Conservation (phyloP, 148 eudicot species). For the Fagopyrum homotropicum region DNA sequence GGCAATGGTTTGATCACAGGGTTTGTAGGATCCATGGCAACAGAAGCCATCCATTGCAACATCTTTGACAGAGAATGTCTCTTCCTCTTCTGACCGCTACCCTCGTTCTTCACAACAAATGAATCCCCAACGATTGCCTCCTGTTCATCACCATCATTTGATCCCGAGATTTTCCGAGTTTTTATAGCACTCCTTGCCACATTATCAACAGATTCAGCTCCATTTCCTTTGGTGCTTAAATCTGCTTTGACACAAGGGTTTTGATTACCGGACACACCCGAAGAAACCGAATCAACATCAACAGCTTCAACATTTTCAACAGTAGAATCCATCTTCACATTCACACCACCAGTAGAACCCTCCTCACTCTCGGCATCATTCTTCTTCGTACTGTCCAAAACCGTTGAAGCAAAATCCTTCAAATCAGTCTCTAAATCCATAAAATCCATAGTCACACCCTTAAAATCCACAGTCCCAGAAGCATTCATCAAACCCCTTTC, state of each 20-base stretch:
- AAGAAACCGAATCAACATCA: slow-evolving; percentile 11
- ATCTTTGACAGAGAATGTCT: slow-evolving; percentile 3
- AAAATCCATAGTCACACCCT: slow-evolving; percentile 14
- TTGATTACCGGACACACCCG: slow-evolving; percentile 17
- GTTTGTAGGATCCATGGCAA: slow-evolving; percentile 68
- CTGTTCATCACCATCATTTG: slow-evolving; percentile 17
- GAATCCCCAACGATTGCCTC: slow-evolving; percentile 22
- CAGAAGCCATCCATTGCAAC: slow-evolving; percentile 51
- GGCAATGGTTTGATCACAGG: slow-evolving; percentile 47
- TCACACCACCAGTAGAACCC: slow-evolving; percentile 16
- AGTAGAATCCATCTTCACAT: slow-evolving; percentile 1
- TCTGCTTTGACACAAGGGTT: slow-evolving; percentile 15
- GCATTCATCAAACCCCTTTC: slow-evolving; percentile 30
- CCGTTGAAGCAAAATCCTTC: slow-evolving; percentile 24
- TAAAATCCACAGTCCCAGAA: slow-evolving; percentile 16
- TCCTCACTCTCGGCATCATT: slow-evolving; percentile 28
- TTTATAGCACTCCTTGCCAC: slow-evolving; percentile 23
- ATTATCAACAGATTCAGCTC: slow-evolving; percentile 10
- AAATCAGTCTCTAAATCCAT: slow-evolving; percentile 42
- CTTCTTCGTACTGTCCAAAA: slow-evolving; percentile 29
- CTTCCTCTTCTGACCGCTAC: slow-evolving; percentile 16
- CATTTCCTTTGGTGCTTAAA: neutral
- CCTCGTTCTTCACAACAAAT: no score
- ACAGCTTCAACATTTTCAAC: neutral
- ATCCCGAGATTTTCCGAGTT: slow-evolving; percentile 20